Base-by-base conservation (phyloP, 352 stramenopile species). In the Saprolegnia diclina region DNA sequence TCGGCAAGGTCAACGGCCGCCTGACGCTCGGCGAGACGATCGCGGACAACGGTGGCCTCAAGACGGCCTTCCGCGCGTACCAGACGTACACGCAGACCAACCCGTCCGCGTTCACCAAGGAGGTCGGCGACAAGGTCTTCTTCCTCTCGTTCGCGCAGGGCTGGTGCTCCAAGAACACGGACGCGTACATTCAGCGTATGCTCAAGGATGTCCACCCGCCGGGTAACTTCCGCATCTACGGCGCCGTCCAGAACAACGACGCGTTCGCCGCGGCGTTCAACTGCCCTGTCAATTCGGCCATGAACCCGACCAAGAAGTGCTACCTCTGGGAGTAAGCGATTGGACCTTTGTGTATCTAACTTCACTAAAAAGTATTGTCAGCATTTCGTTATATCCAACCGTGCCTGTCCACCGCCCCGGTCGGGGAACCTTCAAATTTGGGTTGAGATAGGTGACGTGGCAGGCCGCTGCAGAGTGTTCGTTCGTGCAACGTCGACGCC, bases 1-100 rank as follows among this genome's bases (percentile, higher is more conserved):
- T 74, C 5, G 68, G 61, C 21, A 53, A 76, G 63, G 78, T 94
- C n/a, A 89, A 90, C 70, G 83, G 82, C 6, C 78, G 88, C 54
- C 54, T 91, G 7, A 92, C 82, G n/a, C 77, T 75, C 54, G 85
- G 85, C 32, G 83, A 91, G 65, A 91, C 90, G 55, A 85, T 91
- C 59, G 83, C 83, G 24, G 83, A 91, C 77, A 72, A 90, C 18
- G 83, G 83, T 0, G 83, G 83, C 42, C 44, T 91, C 19, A 71
- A 72, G 35, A 63, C 91, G 0, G 79, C 77, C 45, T 76, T 90
- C n/a, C 67, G 50, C 35, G 56, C 32, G 11, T 68, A 56, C 44
- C 14, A 68, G 48, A n/a, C 22, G 29, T 52, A 72, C 32, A 57
- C 16, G 7, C 52, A 57, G 32, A 38, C 52, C 52, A 57, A 57